Conservation (phyloP, 2,329 filamentous ascomycete genomes). For the Phaeophleospora eucalypticola region DNA sequence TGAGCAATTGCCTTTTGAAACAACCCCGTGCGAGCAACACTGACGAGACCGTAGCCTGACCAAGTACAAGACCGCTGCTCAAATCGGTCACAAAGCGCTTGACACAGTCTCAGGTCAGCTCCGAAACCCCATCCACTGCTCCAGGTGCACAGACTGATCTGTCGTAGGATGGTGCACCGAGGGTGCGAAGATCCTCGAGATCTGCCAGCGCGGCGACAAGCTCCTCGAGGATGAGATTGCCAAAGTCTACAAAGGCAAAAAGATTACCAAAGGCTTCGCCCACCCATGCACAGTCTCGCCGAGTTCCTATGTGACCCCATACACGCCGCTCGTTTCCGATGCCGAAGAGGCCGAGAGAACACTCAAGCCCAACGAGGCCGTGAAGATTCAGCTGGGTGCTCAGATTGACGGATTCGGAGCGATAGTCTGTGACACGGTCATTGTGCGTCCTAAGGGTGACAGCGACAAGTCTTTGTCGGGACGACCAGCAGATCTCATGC, state of each 20-base stretch:
- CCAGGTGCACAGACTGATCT: conserved; percentile 16
- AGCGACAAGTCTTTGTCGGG: conserved; percentile 53
- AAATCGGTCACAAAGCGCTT: conserved; percentile 94
- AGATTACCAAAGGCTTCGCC: conserved; percentile 87
- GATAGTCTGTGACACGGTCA: conserved; percentile 89
- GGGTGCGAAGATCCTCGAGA: conserved; percentile 85
- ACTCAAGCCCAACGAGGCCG: conserved; percentile 77
- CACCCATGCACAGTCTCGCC: conserved; percentile 96
- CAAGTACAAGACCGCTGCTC: conserved; percentile 96
- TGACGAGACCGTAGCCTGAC: conserved; percentile 93
- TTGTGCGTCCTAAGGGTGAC: conserved; percentile 61
- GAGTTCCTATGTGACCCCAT: conserved; percentile 89
- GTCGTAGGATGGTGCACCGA: conserved; percentile 63
- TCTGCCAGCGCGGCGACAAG: conserved; percentile 95
- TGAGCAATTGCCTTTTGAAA: conserved; percentile 20
- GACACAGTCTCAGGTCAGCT: conserved; percentile 67
- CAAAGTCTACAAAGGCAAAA: conserved; percentile 99
- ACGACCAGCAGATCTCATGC: conserved; percentile 77
- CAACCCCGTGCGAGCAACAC: conserved; percentile 62
- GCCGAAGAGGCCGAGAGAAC: conserved; percentile 74
- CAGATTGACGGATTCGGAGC: conserved; percentile 97
- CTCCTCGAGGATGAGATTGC: conserved; percentile 86
- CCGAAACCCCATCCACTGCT: conserved; percentile 9
- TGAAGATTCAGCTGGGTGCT: conserved; percentile 98
- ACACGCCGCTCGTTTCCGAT: conserved; percentile 87